Evolutionary conservation across 1,284 basidiomycete species (phyloP).

Genomic region (Sporisorium graminicola): DNA sequence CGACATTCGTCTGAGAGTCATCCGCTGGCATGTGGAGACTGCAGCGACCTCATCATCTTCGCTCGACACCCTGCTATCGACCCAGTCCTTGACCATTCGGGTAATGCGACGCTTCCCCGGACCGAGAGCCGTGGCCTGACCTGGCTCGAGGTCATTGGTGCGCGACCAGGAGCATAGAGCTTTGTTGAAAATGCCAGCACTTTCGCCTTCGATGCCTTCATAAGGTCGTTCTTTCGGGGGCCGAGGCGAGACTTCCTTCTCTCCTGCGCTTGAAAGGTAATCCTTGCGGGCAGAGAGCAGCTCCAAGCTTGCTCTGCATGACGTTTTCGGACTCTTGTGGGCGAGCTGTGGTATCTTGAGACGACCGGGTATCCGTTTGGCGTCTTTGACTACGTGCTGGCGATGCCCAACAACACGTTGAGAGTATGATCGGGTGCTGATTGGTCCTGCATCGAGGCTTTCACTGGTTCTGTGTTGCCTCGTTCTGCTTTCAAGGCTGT

Average conservation of each 20-base stretch:
- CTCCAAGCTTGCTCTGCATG: slow-evolving; percentile 9
- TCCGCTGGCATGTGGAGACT: slow-evolving; percentile 16
- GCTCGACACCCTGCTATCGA: not conserved
- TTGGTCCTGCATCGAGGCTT: not conserved
- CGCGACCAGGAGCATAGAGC: slow-evolving; percentile 5
- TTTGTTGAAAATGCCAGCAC: not conserved
- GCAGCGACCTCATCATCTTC: slow-evolving; percentile 33
- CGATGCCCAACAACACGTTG: slow-evolving; percentile 6
- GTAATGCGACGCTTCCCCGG: not conserved
- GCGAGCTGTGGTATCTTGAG: slow-evolving; percentile 21
- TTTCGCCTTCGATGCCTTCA: not conserved
- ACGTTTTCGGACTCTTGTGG: not conserved
- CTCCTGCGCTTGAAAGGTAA: not conserved
- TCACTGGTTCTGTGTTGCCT: not conserved
- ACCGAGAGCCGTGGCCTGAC: not conserved
- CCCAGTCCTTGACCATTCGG: slow-evolving; percentile 15
- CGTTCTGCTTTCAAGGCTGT: too few relatives aligned
- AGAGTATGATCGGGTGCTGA: slow-evolving; percentile 23
- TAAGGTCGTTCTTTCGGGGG: not conserved
- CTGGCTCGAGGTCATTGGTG: not conserved
- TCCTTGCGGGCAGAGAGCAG: not conserved
- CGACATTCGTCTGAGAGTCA: slow-evolving; percentile 27
- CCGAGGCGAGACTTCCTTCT: not conserved
- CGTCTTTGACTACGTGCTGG: not conserved
- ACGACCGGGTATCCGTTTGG: slow-evolving; percentile 20